Conservation (phyloP, 257 asterid species). For the Fraxinus cuspidata region DNA sequence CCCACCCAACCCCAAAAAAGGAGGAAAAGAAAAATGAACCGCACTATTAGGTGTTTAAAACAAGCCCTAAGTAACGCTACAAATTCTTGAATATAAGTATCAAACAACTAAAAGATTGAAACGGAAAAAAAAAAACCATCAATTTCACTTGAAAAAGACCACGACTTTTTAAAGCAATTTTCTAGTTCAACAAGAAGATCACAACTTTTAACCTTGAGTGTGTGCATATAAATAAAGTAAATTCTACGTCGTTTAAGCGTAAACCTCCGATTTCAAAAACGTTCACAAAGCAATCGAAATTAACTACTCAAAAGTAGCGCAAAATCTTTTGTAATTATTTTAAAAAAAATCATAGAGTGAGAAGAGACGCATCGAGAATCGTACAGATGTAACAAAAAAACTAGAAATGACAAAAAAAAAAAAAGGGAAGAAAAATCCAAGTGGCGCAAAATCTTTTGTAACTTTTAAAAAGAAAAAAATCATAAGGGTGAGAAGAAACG, state of each 20-base stretch:
- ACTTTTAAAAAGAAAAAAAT: neutral
- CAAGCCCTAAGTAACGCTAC: neutral
- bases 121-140: neutral
- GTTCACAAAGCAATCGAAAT: conserved; percentile 28
- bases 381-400: conserved; percentile 2
- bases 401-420: neutral
- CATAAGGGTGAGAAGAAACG: conserved; percentile 15
- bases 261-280: conserved; percentile 28
- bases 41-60: conserved; percentile 6
- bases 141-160: conserved; percentile 1
- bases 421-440: neutral
- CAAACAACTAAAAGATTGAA: neutral
- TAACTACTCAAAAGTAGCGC: conserved; percentile 5
- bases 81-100: neutral
- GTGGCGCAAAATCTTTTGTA: neutral
- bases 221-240: conserved; percentile 14
- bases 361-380: conserved; percentile 10
- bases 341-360: neutral
- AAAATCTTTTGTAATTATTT: neutral
- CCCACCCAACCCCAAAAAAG: conserved; percentile 1
- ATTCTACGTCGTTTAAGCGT: conserved; percentile 34
- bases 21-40: conserved; percentile 13
- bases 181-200: conserved; percentile 34
- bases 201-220: conserved; percentile 30
- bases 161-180: conserved; percentile 23